These are phyloP conservation scores for Melampsora americana DNA, from an alignment of 1,284 basidiomycete genomes.

Conservation along the genomic window DNA sequence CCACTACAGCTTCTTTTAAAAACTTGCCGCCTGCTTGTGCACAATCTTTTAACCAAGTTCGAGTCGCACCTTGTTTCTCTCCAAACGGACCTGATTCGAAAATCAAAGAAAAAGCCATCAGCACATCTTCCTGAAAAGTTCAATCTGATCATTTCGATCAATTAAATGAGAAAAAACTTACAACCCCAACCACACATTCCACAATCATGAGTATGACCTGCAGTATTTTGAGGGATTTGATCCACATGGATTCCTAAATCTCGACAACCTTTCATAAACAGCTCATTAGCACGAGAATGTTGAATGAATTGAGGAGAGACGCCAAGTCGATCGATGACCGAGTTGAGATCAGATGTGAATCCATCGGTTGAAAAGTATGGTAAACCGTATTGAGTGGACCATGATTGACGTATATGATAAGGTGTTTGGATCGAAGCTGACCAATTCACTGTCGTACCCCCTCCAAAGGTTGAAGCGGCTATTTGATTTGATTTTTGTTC, in stretches of 20 bases:
- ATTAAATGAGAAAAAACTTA: constrained; percentile 29
- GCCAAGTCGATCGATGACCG: constrained; percentile 53
- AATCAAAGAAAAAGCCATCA: neutral
- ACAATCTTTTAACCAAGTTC: constrained; percentile 55
- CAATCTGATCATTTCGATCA: neutral
- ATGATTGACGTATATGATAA: constrained; percentile 55
- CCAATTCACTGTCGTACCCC: constrained; percentile 59
- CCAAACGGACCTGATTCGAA: constrained; percentile 45
- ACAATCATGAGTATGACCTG: constrained; percentile 55
- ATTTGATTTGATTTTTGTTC: neutral
- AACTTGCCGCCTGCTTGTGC: constrained; percentile 54
- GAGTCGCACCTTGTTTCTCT: constrained; percentile 55
- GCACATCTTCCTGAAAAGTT: neutral
- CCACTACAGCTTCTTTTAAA: constrained; percentile 53
- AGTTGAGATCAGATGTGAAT: constrained; percentile 53
- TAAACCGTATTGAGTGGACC: constrained; percentile 53
- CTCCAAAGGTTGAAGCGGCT: constrained; percentile 56
- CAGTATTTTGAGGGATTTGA: constrained; percentile 56
- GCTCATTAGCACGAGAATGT: constrained; percentile 53
- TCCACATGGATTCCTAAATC: constrained; percentile 53
- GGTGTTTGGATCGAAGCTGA: constrained; percentile 56
- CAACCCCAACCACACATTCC: constrained; percentile 56
- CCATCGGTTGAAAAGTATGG: constrained; percentile 51
- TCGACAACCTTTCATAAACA: constrained; percentile 52
- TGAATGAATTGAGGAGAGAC: constrained; percentile 50